phyloP scores from a whole-genome alignment of 164 flowering plant species.

The Macadamia tetraphylla region DNA sequence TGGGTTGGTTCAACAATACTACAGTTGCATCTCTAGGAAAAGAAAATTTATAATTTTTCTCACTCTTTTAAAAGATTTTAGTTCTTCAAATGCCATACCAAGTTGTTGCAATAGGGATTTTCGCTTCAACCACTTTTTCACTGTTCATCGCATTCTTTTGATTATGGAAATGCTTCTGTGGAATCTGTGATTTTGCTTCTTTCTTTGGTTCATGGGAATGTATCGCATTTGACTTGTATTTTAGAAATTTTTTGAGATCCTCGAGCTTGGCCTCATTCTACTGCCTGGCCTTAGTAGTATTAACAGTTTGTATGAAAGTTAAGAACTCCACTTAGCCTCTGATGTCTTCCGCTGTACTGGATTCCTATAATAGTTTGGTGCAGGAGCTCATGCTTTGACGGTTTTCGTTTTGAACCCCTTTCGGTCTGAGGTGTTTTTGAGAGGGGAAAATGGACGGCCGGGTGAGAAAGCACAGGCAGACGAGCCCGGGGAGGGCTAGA shows the following conservation, averaged over 20 bases:
- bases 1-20: background rate
- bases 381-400: background rate
- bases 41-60: no score
- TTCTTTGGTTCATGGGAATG: no score
- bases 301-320: background rate
- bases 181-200: background rate
- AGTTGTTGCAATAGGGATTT: background rate
- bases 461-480: conserved; percentile 57
- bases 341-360: background rate
- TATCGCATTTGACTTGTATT: background rate
- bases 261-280: conserved; percentile 3
- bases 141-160: background rate
- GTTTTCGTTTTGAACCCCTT: conserved; percentile 8
- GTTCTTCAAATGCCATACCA: no score
- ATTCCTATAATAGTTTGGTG: background rate
- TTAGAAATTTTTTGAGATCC: background rate
- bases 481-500: conserved; percentile 80
- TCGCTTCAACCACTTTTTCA: background rate
- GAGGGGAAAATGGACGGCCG: conserved; percentile 55
- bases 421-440: conserved; percentile 5
- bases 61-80: background rate
- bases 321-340: background rate
- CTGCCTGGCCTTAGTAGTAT: no score
- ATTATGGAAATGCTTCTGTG: background rate
- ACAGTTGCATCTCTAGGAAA: background rate